Base-by-base conservation (phyloP, 2,329 filamentous ascomycete genomes). In the Cryphonectria nitschkei region DNA sequence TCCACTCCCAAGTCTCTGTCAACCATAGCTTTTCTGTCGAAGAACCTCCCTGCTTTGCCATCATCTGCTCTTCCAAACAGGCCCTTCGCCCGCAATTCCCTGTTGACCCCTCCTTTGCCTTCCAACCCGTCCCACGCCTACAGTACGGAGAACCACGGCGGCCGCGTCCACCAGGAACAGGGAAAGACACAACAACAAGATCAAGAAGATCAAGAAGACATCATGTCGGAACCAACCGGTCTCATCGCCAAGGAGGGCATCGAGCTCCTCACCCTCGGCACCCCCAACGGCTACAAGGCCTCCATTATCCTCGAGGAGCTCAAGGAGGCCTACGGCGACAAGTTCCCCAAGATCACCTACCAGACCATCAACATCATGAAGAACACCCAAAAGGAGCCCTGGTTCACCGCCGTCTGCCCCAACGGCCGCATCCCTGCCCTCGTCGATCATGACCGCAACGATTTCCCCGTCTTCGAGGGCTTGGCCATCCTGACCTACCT, bases 401-500 rank as follows among this genome's bases (percentile, higher is more conserved):
- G 90, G 89, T 92, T 87, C 81, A 88, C 85, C 0, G 86, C 86
- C 52, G 77, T 89, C 41, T 86, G 86, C 71, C 89, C 89, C 52
- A 92, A 92, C 78, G 90, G 89, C 3, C 85, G 89, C 22, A 91
- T 91, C 74, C 89, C 89, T 1, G 89, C 87, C 63, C 86, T 92
- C 63, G 85, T 91, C 41, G 89, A 92, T 80, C 89, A 92, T 74
- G 88, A 92, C 78, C 85, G 88, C 73, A 81, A 82, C 69, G 85
- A 80, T 63, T 87, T 92, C 67, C 80, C 86, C 60, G 88, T 95
- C 39, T 95, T 95, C 76, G 93, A 96, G 80, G 90, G 90, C 61
- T 87, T 90, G 63, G 88, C 90, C 72, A 95, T 95, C 76, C 85
- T 95, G 76, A 84, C 88, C 71, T 95, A 95, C 79, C 85, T 95